phyloP scores from a whole-genome alignment of 139 green algal species.

The Coelastrella sp. region DNA sequence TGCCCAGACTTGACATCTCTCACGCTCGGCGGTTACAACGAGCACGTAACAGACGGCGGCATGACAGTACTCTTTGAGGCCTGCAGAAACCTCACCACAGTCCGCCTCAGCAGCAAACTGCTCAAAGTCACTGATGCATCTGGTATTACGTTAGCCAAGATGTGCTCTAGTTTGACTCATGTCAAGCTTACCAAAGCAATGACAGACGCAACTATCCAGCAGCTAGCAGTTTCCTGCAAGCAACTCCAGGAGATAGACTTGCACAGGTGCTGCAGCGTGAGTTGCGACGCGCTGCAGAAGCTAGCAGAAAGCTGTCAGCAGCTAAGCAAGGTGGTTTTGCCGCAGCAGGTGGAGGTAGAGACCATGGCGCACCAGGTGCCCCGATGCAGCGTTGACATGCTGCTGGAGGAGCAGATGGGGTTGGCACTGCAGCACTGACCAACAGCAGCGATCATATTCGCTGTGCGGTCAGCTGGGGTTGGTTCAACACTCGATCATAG shows the following conservation, averaged over 20 bases:
- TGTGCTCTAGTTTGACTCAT: background rate
- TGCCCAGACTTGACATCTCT: conserved; percentile 33
- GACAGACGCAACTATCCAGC: conserved; percentile 31
- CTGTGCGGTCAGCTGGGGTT: background rate
- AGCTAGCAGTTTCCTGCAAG: conserved; percentile 1
- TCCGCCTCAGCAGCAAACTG: conserved; percentile 42
- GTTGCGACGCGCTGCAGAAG: conserved; percentile 13
- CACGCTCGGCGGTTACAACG: conserved; percentile 47
- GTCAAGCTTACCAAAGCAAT: conserved; percentile 35
- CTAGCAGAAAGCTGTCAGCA: conserved; percentile 5
- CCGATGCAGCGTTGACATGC: conserved; percentile 10
- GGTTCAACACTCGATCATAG: background rate
- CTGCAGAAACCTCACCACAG: conserved; percentile 3
- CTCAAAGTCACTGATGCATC: conserved; percentile 35
- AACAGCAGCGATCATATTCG: background rate
- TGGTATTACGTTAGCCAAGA: background rate
- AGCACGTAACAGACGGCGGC: conserved; percentile 46
- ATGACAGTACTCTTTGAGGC: conserved; percentile 44
- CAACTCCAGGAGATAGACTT: conserved; percentile 33
- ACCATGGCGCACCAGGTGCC: conserved; percentile 4
- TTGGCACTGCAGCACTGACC: background rate
- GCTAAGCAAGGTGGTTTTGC: conserved; percentile 25
- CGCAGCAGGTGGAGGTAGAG: background rate
- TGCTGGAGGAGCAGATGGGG: conserved; percentile 25
- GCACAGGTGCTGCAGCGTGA: conserved; percentile 37